These are phyloP conservation scores for Aspergillus tamarii DNA, from an alignment of 2,329 filamentous ascomycete species.

Conservation along the genomic window DNA sequence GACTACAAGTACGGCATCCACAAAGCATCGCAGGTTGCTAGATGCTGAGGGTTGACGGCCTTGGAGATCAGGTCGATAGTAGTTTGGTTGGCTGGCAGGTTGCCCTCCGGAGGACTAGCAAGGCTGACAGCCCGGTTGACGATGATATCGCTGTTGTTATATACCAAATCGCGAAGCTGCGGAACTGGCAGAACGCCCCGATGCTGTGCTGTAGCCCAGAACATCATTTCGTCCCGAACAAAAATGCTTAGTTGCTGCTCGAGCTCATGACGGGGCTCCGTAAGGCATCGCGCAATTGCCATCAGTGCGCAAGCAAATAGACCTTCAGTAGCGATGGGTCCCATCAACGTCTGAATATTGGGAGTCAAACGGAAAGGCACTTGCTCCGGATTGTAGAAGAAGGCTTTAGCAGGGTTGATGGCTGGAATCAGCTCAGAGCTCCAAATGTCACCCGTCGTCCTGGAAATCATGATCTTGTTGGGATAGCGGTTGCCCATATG, in stretches of 20 bases:
- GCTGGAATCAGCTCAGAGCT: conserved; percentile 90
- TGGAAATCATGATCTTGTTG: conserved; percentile 90
- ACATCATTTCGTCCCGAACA: conserved; percentile 96
- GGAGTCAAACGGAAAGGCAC: conserved; percentile 97
- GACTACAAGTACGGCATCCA: conserved; percentile 93
- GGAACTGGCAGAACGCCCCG: conserved; percentile 65
- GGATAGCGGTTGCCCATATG: conserved; percentile 96
- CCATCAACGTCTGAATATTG: conserved; percentile 94
- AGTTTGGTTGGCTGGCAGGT: conserved; percentile 93
- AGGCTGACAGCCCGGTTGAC: conserved; percentile 87
- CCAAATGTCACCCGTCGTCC: conserved; percentile 90
- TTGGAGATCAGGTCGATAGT: conserved; percentile 92
- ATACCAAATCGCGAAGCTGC: conserved; percentile 76
- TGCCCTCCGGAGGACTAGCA: conserved; percentile 73
- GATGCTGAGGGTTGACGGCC: conserved; percentile 86
- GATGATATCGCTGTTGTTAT: conserved; percentile 85
- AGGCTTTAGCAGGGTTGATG: conserved; percentile 80
- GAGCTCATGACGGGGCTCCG: conserved; percentile 79
- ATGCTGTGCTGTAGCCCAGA: conserved; percentile 87
- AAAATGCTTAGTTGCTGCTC: conserved; percentile 94
- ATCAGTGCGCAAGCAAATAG: conserved; percentile 95
- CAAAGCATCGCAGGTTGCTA: conserved; percentile 85
- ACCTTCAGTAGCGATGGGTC: conserved; percentile 90
- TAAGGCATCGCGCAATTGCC: conserved; percentile 92
- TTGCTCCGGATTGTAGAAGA: conserved; percentile 92